Evolutionary conservation across 192 early-diverging fungal genomes (phyloP).

Genomic region (Diversispora eburnea): DNA sequence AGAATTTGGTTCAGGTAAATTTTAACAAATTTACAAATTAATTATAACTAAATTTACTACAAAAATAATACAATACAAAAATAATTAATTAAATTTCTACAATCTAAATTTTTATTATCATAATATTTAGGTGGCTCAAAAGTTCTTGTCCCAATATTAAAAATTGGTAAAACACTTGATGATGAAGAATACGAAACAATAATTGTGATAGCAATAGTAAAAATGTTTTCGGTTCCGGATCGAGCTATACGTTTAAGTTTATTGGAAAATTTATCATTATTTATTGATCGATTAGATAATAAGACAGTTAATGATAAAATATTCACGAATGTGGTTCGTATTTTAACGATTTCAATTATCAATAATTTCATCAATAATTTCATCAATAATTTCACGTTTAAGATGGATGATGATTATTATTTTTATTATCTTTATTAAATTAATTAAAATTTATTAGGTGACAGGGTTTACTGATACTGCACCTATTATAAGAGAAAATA

Average conservation of each 20-base stretch:
- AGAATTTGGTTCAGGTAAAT: slow-evolving; percentile 68
- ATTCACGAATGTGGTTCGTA: slow-evolving; percentile 75
- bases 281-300: slow-evolving; percentile 65
- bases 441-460: slow-evolving; percentile 43
- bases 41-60: background rate
- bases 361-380: background rate
- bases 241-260: slow-evolving; percentile 80
- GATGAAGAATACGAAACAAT: slow-evolving; percentile 71
- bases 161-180: slow-evolving; percentile 70
- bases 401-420: background rate
- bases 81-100: background rate
- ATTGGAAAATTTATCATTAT: slow-evolving; percentile 74
- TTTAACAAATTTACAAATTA: background rate
- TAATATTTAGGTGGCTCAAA: slow-evolving; percentile 65
- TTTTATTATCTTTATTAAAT: slow-evolving; percentile 18
- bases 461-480: slow-evolving; percentile 86
- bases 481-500: slow-evolving; percentile 87
- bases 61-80: no score
- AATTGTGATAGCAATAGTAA: slow-evolving; percentile 71
- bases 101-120: background rate
- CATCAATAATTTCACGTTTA: slow-evolving; percentile 4
- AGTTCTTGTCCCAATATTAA: slow-evolving; percentile 74
- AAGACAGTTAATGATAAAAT: slow-evolving; percentile 76
- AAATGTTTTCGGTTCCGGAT: slow-evolving; percentile 86
- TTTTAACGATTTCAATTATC: background rate